Percentiles rank a stretch among this genome's conserved stretches.
These are phyloP conservation scores for Senna tora DNA, from an alignment of 306 rosid genomes.

Conservation along the genomic window DNA sequence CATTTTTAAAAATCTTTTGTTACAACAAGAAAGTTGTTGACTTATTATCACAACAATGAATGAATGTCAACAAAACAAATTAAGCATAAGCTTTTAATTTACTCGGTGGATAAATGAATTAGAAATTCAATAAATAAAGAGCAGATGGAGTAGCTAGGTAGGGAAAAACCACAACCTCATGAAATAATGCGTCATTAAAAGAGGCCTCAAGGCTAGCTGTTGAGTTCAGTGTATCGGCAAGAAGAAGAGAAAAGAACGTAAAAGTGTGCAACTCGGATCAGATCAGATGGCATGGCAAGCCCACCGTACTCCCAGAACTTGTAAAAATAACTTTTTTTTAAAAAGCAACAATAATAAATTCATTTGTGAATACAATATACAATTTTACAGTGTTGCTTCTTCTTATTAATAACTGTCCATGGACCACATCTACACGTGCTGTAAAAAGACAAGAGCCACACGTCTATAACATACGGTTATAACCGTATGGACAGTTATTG, in stretches of 20 bases:
- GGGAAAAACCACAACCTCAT: background rate
- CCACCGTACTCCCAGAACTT: background rate
- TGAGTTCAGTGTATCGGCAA: background rate
- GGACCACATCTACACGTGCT: background rate
- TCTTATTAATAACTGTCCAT: background rate
- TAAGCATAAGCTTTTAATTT: too few species aligned
- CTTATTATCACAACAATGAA: too few species aligned
- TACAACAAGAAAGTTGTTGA: too few species aligned
- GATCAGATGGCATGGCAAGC: background rate
- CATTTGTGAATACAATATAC: too few species aligned
- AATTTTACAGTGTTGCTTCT: background rate
- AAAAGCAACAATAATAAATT: too few species aligned
- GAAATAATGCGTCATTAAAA: background rate
- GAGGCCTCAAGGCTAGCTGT: background rate
- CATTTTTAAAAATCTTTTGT: background rate
- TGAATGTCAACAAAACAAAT: too few species aligned
- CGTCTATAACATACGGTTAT: constrained; percentile 2
- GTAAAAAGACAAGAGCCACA: background rate
- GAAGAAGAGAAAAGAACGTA: background rate
- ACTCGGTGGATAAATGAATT: background rate
- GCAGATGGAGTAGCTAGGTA: too few species aligned
- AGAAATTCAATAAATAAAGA: background rate
- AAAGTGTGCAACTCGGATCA: too few species aligned
- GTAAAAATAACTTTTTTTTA: too few species aligned
- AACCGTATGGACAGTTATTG: too few species aligned